Conservation (phyloP, 2,329 filamentous ascomycete species). For the Pyrenochaeta sp. region DNA sequence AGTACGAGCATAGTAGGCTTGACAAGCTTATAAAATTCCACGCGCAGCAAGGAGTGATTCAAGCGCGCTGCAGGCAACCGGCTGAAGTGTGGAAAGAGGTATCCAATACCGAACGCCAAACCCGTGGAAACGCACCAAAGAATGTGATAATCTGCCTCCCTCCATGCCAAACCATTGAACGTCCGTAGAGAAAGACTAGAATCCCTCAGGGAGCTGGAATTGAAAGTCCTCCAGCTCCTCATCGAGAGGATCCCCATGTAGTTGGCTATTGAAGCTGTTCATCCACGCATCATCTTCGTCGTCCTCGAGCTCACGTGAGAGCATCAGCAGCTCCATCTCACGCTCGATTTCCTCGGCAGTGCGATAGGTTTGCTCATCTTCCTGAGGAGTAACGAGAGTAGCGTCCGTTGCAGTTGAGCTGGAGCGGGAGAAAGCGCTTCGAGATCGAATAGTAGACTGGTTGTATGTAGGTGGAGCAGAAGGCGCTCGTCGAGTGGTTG, state of each 20-base stretch:
- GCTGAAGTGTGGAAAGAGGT: slow-evolving; percentile 9
- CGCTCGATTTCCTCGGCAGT: slow-evolving; percentile 47
- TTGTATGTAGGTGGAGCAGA: slow-evolving; percentile 24
- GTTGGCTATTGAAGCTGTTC: slow-evolving; percentile 38
- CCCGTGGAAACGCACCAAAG: background rate
- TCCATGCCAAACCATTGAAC: background rate
- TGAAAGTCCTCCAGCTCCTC: slow-evolving; percentile 44
- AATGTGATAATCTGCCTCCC: background rate
- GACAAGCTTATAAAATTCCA: background rate
- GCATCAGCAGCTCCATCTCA: slow-evolving; percentile 41
- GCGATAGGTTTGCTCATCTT: slow-evolving; percentile 31
- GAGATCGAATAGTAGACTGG: slow-evolving; percentile 22
- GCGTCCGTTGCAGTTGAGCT: slow-evolving; percentile 44
- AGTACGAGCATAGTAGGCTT: background rate
- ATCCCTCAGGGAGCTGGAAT: slow-evolving; percentile 40
- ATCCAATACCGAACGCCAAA: slow-evolving; percentile 15
- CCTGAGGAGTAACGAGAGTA: slow-evolving; percentile 34
- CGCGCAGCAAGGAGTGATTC: background rate
- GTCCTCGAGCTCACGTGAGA: slow-evolving; percentile 35
- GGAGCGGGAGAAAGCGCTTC: slow-evolving; percentile 41
- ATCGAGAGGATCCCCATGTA: slow-evolving; percentile 34
- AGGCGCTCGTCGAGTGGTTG: slow-evolving; percentile 31
- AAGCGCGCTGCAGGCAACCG: background rate
- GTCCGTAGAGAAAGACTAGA: slow-evolving; percentile 17
- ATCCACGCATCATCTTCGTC: slow-evolving; percentile 44